These are phyloP conservation scores for Wickerhamiella allomyrinae DNA, from an alignment of 805 yeast genomes.

Conservation along the genomic window DNA sequence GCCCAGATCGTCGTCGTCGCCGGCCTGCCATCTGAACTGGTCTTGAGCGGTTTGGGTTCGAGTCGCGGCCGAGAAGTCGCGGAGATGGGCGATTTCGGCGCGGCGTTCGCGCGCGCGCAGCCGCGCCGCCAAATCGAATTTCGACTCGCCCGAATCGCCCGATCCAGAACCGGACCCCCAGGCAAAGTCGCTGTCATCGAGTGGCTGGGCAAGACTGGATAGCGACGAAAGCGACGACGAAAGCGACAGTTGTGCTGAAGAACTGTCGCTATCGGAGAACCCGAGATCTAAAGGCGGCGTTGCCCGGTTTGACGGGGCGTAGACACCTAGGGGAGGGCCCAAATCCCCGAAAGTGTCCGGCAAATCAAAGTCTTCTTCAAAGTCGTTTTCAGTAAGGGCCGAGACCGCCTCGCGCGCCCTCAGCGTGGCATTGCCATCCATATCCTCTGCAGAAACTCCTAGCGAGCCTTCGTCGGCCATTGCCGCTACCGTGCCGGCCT, in stretches of 20 bases:
- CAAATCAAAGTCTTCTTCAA: constrained; percentile 10
- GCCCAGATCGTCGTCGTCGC: constrained; percentile 10
- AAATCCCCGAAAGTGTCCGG: neutral
- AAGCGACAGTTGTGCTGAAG: constrained; percentile 14
- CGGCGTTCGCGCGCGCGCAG: constrained; percentile 10
- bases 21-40: neutral
- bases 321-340: neutral
- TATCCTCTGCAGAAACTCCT: neutral
- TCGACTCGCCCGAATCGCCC: neutral
- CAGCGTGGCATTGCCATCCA: neutral
- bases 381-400: constrained; percentile 4
- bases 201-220: constrained; percentile 10
- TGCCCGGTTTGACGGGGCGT: neutral
- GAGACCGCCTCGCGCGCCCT: neutral
- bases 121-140: constrained; percentile 10
- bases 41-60: neutral
- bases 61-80: neutral
- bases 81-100: constrained; percentile 8
- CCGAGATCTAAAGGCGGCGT: constrained; percentile 5
- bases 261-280: constrained; percentile 10
- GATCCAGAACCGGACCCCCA: constrained; percentile 7
- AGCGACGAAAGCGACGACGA: constrained; percentile 9
- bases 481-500: neutral
- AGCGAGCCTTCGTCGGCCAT: neutral
- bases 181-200: constrained; percentile 15